A percentile compares a stretch with the other conserved stretches of the same genome.
Evolutionary conservation across 2,329 filamentous ascomycete genomes (phyloP).

Genomic region (Claviceps lovelessii): DNA sequence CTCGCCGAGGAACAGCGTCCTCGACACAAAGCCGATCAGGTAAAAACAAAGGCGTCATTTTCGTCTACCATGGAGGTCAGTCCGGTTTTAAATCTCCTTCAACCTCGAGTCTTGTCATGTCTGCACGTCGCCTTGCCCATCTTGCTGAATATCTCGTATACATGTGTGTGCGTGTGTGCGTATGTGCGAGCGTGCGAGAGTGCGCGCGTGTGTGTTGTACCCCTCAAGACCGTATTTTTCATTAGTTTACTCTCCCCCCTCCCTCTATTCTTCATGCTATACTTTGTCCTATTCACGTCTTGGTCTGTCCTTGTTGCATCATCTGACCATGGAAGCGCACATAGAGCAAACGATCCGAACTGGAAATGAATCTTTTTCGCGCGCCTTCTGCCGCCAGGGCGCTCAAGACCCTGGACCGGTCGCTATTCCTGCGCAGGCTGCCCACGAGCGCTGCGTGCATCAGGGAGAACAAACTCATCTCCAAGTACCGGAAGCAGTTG

Average conservation of each 20-base stretch:
- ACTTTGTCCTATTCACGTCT: too few relatives aligned
- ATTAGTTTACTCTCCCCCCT: background rate
- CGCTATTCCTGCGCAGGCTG: slow-evolving; percentile 66
- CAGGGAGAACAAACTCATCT: slow-evolving; percentile 60
- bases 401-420: slow-evolving; percentile 66
- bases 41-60: background rate
- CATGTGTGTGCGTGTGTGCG: too few relatives aligned
- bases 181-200: too few relatives aligned
- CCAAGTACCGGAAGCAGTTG: slow-evolving; percentile 53
- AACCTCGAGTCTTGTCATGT: background rate
- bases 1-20: background rate
- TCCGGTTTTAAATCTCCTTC: background rate
- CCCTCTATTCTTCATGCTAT: background rate
- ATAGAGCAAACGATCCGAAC: slow-evolving; percentile 10
- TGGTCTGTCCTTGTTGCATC: background rate
- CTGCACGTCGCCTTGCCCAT: background rate
- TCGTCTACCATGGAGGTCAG: slow-evolving; percentile 17
- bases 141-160: background rate
- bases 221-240: background rate
- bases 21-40: background rate
- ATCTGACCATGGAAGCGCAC: background rate
- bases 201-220: too few relatives aligned
- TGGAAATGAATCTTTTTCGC: slow-evolving; percentile 48
- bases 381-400: slow-evolving; percentile 63
- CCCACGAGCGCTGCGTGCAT: slow-evolving; percentile 67